These are phyloP conservation scores for Lolium rigidum DNA, from an alignment of 176 grass and related monocot genomes.

Conservation along the genomic window DNA sequence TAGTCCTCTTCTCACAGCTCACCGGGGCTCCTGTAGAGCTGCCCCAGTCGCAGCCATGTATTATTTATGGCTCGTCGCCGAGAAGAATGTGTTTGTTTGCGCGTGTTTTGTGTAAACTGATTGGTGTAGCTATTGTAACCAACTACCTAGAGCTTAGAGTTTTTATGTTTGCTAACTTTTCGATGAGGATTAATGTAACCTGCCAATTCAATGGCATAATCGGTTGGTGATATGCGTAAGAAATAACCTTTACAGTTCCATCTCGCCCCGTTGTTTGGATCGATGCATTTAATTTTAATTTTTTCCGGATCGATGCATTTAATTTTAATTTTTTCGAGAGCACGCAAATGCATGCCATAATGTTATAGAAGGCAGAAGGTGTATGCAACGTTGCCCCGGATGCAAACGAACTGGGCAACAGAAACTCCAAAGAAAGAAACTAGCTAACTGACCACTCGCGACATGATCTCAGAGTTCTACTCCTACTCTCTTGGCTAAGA, in stretches of 20 bases:
- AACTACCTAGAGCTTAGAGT: slow-evolving; percentile 63
- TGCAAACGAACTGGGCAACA: no score
- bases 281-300: not conserved
- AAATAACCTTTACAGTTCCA: not conserved
- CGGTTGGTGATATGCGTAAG: slow-evolving; percentile 7
- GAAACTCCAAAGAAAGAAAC: no score
- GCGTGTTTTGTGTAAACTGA: slow-evolving; percentile 49
- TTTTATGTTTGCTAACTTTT: slow-evolving; percentile 62
- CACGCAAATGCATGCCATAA: no score
- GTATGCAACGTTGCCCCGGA: no score
- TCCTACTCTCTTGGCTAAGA: no score
- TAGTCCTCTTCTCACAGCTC: slow-evolving; percentile 54
- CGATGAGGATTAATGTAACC: slow-evolving; percentile 52
- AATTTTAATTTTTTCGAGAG: no score
- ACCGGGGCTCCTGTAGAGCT: slow-evolving; percentile 66
- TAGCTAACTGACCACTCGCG: no score
- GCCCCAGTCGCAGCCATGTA: slow-evolving; percentile 56
- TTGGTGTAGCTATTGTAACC: slow-evolving; percentile 69
- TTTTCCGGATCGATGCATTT: not conserved
- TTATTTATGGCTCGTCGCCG: slow-evolving; percentile 64
- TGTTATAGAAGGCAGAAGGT: no score
- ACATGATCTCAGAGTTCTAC: no score
- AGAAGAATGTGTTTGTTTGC: slow-evolving; percentile 41
- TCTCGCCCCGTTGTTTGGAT: not conserved
- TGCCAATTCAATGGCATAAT: slow-evolving; percentile 17